These are phyloP conservation scores for Solanum chacoense DNA, from an alignment of 305 asterid genomes.

Conservation along the genomic window DNA sequence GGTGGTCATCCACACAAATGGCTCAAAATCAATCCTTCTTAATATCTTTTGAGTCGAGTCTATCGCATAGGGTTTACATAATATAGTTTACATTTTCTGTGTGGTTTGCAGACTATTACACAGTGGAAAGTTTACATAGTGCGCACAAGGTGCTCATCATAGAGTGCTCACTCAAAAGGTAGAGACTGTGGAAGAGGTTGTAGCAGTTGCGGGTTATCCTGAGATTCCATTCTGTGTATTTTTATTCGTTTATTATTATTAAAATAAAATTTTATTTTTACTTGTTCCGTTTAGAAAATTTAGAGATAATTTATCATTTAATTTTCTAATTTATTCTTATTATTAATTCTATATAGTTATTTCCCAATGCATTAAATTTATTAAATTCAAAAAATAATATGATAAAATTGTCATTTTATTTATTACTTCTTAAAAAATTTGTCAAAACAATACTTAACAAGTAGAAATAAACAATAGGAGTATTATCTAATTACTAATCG, in stretches of 20 bases:
- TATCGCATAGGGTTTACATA: neutral
- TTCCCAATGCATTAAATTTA: neutral
- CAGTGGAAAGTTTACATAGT: neutral
- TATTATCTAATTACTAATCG: neutral
- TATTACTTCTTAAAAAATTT: too few species aligned
- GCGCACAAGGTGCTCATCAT: neutral
- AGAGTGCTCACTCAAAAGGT: neutral
- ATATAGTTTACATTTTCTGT: too few species aligned
- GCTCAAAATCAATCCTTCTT: fast-evolving
- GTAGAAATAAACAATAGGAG: neutral
- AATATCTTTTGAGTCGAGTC: neutral
- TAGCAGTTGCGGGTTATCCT: neutral
- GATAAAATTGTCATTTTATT: neutral
- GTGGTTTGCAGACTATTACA: neutral
- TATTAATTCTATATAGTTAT: too few species aligned
- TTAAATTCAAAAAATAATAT: neutral
- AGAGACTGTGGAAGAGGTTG: neutral
- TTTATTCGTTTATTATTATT: neutral
- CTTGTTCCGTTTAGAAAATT: too few species aligned
- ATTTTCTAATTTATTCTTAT: neutral
- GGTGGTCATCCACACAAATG: too few species aligned
- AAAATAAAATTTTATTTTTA: too few species aligned
- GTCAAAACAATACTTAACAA: neutral
- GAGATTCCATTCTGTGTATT: too few species aligned
- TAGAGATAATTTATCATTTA: too few species aligned